phyloP scores from a whole-genome alignment of 495 filamentous ascomycete genomes.

The Schizothecium vesticola region DNA sequence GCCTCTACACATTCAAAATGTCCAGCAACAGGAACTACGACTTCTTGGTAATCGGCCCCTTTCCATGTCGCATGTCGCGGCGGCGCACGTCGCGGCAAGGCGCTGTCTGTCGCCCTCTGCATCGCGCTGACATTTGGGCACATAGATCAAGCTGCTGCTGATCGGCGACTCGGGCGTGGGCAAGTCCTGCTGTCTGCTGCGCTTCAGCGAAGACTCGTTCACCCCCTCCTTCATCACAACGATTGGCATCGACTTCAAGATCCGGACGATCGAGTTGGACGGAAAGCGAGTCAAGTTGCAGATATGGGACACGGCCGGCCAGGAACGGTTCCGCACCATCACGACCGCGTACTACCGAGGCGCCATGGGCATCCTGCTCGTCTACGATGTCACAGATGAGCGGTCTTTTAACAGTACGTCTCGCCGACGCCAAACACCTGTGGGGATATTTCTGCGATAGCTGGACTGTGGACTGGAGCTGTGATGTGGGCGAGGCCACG shows the following conservation, averaged over 20 bases:
- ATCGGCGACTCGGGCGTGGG: conserved; percentile 98
- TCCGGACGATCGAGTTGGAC: conserved; percentile 95
- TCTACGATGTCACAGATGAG: conserved; percentile 98
- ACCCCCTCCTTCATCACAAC: conserved; percentile 99
- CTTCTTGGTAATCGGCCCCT: conserved; percentile 65
- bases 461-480: not conserved
- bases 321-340: conserved; percentile 97
- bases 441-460: not conserved
- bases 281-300: conserved; percentile 98
- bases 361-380: conserved; percentile 95
- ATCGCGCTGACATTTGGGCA: conserved; percentile 1
- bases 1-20: conserved; percentile 50
- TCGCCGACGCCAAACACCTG: not conserved
- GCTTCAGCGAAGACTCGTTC: conserved; percentile 98
- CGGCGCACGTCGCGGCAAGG: not conserved
- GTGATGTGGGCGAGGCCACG: not conserved
- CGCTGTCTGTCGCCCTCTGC: not conserved
- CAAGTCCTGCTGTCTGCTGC: conserved; percentile 96
- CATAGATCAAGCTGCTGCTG: conserved; percentile 93
- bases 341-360: conserved; percentile 98
- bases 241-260: conserved; percentile 99
- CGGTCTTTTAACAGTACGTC: conserved; percentile 92
- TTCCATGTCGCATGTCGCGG: not conserved
- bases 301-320: conserved; percentile 98
- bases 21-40: conserved; percentile 97